Evolutionary conservation across 352 stramenopile genomes (phyloP).

Genomic region (Pythium scleroteichum): DNA sequence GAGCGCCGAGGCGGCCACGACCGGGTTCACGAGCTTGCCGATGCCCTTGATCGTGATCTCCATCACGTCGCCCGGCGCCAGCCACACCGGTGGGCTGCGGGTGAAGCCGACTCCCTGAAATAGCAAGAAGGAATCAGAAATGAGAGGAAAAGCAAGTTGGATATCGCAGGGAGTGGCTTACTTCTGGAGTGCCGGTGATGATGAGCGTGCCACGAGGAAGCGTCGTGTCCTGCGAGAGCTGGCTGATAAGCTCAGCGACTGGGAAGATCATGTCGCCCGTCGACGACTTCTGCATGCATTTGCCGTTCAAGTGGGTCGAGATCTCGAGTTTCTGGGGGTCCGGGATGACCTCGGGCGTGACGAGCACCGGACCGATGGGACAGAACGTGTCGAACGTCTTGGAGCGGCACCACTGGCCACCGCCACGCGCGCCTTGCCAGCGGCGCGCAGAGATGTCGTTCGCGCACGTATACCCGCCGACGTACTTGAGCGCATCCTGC

Average conservation of each 20-base stretch:
- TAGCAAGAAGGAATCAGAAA: not conserved
- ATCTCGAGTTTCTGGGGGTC: conserved; percentile 81
- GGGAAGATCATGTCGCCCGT: conserved; percentile 92
- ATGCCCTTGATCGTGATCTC: conserved; percentile 91
- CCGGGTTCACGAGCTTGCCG: conserved; percentile 85
- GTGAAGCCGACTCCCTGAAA: conserved; percentile 84
- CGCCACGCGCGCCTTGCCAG: conserved; percentile 87
- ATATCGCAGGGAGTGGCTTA: conserved; percentile 29
- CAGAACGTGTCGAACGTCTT: conserved; percentile 93
- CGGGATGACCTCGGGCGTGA: conserved; percentile 70
- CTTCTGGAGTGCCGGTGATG: conserved; percentile 89
- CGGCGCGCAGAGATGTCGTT: conserved; percentile 89
- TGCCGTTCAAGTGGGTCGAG: conserved; percentile 78
- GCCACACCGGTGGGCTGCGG: conserved; percentile 81
- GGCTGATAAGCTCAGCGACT: conserved; percentile 85
- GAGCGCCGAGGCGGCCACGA: conserved; percentile 68
- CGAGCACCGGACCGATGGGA: conserved; percentile 84
- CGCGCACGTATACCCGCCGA: conserved; percentile 87
- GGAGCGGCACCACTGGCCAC: conserved; percentile 85
- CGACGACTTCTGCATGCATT: conserved; percentile 85
- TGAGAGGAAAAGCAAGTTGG: not conserved
- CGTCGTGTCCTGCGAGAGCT: conserved; percentile 89
- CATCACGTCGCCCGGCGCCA: conserved; percentile 87
- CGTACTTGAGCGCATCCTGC: conserved; percentile 80
- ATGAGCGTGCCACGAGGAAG: conserved; percentile 88